Evolutionary conservation across 163 green algal genomes (phyloP).

Genomic region (Chlorella variabilis): DNA sequence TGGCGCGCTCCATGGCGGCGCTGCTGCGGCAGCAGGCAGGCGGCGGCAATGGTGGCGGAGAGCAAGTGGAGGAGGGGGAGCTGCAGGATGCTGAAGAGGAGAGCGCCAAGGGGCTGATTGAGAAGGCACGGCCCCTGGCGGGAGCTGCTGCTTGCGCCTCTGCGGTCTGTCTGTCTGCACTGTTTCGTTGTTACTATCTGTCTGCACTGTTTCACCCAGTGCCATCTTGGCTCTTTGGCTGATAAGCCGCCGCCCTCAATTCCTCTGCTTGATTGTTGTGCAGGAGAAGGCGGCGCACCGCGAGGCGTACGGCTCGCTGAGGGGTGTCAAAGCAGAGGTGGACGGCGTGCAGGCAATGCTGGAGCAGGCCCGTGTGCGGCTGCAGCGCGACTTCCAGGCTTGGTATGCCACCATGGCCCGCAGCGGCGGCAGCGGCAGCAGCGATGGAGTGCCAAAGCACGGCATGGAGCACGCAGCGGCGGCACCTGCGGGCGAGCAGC

Average conservation of each 20-base stretch:
- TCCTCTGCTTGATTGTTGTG: not conserved
- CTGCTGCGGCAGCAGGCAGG: slow-evolving; percentile 29
- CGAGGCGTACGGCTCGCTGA: slow-evolving; percentile 76
- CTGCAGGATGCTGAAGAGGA: slow-evolving; percentile 60
- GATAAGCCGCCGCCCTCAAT: too few species aligned
- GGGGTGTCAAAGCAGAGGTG: slow-evolving; percentile 86
- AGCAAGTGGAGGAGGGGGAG: slow-evolving; percentile 24
- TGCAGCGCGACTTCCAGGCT: slow-evolving; percentile 59
- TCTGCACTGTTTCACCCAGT: not conserved
- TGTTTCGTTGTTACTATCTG: not conserved
- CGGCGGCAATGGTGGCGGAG: not conserved
- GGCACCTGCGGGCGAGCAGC: not conserved
- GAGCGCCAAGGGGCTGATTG: slow-evolving; percentile 58
- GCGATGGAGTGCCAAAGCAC: not conserved
- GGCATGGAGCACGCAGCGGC: too few species aligned
- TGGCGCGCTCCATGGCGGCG: slow-evolving; percentile 66
- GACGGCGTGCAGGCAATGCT: slow-evolving; percentile 86
- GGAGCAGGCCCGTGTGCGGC: slow-evolving; percentile 67
- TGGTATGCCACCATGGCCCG: slow-evolving; percentile 32
- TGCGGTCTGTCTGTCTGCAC: not conserved
- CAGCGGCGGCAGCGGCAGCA: not conserved
- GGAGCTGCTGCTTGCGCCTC: too few species aligned
- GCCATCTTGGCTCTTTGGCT: not conserved
- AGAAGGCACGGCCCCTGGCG: slow-evolving; percentile 56
- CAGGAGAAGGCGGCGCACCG: slow-evolving; percentile 84